phyloP scores from a whole-genome alignment of 176 grass and related monocot species.

The Hordeum vulgare region MorexV3_pseudomolecules_assembly NC_058518.1:299472169-299472668 shows the following conservation, averaged over 20 bases:
- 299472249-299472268: no score
- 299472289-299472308: not conserved
- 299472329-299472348: not conserved
- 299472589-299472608: conserved; percentile 35
- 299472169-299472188: no score
- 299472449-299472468: conserved; percentile 18
- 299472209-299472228: no score
- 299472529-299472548: not conserved
- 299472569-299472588: not conserved
- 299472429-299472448: conserved; percentile 5
- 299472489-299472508: not conserved
- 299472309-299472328: not conserved
- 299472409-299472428: not conserved
- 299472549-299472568: not conserved
- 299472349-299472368: not conserved
- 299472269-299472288: no score
- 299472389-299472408: not conserved
- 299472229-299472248: no score
- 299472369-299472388: no score
- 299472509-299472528: not conserved
- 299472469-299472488: not conserved
- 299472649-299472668: conserved; percentile 76
- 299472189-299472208: no score
- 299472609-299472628: conserved; percentile 60
- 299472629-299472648: conserved; percentile 82